phyloP scores from a whole-genome alignment of 768 basidiomycete species.

The Cystofilobasidium bisporidii region DNA sequence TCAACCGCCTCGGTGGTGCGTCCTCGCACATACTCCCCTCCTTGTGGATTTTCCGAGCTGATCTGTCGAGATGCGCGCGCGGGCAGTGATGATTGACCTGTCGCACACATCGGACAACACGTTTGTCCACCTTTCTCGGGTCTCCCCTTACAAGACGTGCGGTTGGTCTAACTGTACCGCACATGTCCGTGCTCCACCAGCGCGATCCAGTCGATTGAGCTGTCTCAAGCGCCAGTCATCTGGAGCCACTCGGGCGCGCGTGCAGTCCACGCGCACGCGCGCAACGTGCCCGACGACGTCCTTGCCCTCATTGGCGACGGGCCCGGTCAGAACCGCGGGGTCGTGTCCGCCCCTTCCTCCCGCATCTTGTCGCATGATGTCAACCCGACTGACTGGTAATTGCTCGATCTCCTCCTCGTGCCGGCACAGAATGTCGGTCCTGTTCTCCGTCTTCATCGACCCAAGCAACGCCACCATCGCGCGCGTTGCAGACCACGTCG shows the following conservation, averaged over 20 bases:
- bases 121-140: too few relatives aligned
- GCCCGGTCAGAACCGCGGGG: constrained; percentile 27
- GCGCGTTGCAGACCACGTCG: constrained; percentile 31
- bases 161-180: too few relatives aligned
- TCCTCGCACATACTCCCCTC: too few relatives aligned
- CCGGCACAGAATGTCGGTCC: constrained; percentile 25
- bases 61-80: too few relatives aligned
- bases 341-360: constrained; percentile 27
- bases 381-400: too few relatives aligned
- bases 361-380: background rate
- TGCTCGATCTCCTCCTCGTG: background rate
- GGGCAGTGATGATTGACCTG: constrained; percentile 32
- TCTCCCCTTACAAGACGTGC: too few relatives aligned
- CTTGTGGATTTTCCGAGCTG: too few relatives aligned
- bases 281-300: constrained; percentile 32
- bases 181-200: too few relatives aligned
- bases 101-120: constrained; percentile 30
- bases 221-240: constrained; percentile 29
- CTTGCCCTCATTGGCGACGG: constrained; percentile 28
- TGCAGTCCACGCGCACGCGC: constrained; percentile 29
- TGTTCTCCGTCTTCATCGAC: constrained; percentile 31
- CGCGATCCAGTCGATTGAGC: constrained; percentile 27
- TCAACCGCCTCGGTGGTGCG: constrained; percentile 29
- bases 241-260: constrained; percentile 30
- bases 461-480: constrained; percentile 27